A percentile compares a stretch with the other conserved stretches of the same genome.
phyloP scores from a whole-genome alignment of 2,329 filamentous ascomycete species.

The Chaetomiaceae sp. region DNA sequence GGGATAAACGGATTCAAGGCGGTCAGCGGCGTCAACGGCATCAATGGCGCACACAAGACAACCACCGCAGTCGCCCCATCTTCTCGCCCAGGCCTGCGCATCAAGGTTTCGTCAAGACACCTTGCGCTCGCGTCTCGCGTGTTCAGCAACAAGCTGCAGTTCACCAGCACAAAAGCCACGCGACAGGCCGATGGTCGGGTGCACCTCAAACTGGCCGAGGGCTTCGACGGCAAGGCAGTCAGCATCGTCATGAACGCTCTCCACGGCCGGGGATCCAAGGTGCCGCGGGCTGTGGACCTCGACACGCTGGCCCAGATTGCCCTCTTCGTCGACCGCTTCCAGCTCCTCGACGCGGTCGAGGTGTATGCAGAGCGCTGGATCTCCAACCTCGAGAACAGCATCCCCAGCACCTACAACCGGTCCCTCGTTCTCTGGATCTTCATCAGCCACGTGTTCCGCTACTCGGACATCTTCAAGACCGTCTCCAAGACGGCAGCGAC shows the following conservation, averaged over 20 bases:
- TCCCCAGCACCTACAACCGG: constrained; percentile 19
- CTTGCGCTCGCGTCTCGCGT: constrained; percentile 32
- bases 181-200: constrained; percentile 30
- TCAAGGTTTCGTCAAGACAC: constrained; percentile 36
- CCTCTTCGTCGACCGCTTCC: constrained; percentile 39
- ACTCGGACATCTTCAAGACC: constrained; percentile 26
- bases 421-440: constrained; percentile 32
- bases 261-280: constrained; percentile 37
- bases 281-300: constrained; percentile 36
- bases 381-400: constrained; percentile 15
- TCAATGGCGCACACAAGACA: constrained; percentile 7
- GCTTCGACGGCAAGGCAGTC: constrained; percentile 36
- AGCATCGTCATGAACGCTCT: constrained; percentile 41
- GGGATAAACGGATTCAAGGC: no score
- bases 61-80: constrained; percentile 6
- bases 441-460: constrained; percentile 30
- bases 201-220: constrained; percentile 28
- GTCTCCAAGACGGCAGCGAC: constrained; percentile 27
- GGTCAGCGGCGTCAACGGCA: not conserved
- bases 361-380: constrained; percentile 40
- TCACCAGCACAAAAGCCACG: constrained; percentile 3
- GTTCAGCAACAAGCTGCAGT: constrained; percentile 27
- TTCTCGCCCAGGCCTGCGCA: constrained; percentile 26
- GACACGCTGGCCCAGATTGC: constrained; percentile 42
- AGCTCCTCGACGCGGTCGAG: constrained; percentile 39